A percentile compares a stretch with the other conserved stretches of the same genome.
Evolutionary conservation across 768 basidiomycete genomes (phyloP).

Genomic region (Amylocystis lapponica): DNA sequence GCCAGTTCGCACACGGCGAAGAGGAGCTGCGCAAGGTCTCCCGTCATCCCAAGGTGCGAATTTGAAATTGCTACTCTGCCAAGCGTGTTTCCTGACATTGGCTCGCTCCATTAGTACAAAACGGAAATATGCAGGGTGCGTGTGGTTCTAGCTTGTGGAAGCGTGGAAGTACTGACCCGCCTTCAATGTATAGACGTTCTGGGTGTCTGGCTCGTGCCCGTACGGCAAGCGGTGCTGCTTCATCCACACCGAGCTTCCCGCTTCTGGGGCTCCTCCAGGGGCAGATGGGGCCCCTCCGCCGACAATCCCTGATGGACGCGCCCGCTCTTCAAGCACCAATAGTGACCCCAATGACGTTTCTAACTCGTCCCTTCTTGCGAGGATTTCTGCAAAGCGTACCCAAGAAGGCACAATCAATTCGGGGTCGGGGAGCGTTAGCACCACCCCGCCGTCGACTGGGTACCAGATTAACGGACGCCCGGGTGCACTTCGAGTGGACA

Average conservation of each 20-base stretch:
- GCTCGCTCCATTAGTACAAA: constrained; percentile 59
- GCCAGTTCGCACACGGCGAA: constrained; percentile 91
- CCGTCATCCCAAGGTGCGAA: constrained; percentile 82
- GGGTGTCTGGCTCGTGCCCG: constrained; percentile 90
- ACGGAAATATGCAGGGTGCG: constrained; percentile 88
- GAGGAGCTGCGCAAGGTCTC: constrained; percentile 81
- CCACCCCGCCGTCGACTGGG: constrained; percentile 43
- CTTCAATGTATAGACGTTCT: constrained; percentile 61
- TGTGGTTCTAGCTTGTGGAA: constrained; percentile 11
- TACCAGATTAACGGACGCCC: constrained; percentile 41
- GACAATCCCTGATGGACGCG: constrained; percentile 41
- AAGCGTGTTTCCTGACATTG: constrained; percentile 5
- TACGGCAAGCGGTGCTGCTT: constrained; percentile 93
- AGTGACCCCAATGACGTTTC: constrained; percentile 73
- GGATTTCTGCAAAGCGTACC: constrained; percentile 65
- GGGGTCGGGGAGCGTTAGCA: constrained; percentile 27
- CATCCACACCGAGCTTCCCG: constrained; percentile 84
- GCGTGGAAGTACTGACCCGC: neutral
- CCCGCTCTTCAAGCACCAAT: constrained; percentile 66
- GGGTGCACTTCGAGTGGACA: constrained; percentile 71
- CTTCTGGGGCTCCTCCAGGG: constrained; percentile 51
- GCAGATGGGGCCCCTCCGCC: constrained; percentile 48
- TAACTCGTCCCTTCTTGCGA: constrained; percentile 67
- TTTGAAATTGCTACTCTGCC: constrained; percentile 4
- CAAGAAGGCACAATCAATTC: constrained; percentile 36